Base-by-base conservation (phyloP, 495 filamentous ascomycete genomes). In the Lentithecium fluviatile region DNA sequence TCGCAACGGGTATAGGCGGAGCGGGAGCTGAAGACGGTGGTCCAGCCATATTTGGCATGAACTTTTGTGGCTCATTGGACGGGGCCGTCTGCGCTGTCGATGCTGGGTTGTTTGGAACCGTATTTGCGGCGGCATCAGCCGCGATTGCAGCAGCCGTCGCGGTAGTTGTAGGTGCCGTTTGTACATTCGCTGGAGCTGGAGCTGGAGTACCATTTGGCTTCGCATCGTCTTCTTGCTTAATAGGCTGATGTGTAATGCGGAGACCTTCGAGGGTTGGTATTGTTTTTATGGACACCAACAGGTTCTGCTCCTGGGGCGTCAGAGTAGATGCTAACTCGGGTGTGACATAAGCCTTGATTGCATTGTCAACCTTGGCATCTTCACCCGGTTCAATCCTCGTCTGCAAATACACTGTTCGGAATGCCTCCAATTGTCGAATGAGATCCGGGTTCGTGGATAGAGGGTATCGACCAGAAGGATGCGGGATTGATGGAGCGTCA, bases 341-440 rank as follows among this genome's bases (percentile, higher is more conserved):
- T 1, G 17, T 8, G 1, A 68, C 34, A 20, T 57, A 29, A 8
- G 56, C 60, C 43, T 47, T 45, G 26, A 64, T 60, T 12, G 65
- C 60, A 26, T 59, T 64, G 52, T 68, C 60, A 0, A 68, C 54
- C 15, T 50, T 60, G 10, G 19, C n/a, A 11, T 45, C 48, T 32
- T 32, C 42, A 1, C 26, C 46, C 0, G 57, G 26, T 26, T 45
- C 45, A 26, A 40, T 20, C 11, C 51, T 42, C 8, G 57, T 42
- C 15, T 40, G 40, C 17, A 67, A 36, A 45, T 53, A 67, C n/a
- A 43, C 45, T 12, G 25, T 26, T 3, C 65, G 54, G 56, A 67
- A 67, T 0, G 65, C 60, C n/a, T 64, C 65, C 11, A 68, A 56
- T 43, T 60, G 60, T 12, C 24, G 7, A 19, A 60, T 58, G 4